These are phyloP conservation scores for Dactylonectria macrodidyma DNA, from an alignment of 2,329 filamentous ascomycete genomes.

Conservation along the genomic window DNA sequence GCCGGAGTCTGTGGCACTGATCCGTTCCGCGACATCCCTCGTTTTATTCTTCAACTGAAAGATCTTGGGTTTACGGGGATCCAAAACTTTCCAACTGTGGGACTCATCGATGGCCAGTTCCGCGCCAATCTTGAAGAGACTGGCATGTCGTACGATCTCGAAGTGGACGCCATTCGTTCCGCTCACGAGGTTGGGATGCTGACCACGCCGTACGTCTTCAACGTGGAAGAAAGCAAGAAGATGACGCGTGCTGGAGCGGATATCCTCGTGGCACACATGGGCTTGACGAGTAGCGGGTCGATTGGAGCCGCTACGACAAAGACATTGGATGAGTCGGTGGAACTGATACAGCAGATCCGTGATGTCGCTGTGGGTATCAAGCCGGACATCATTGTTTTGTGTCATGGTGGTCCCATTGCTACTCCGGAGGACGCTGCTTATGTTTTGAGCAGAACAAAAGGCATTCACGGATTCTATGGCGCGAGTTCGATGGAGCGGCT, in stretches of 20 bases:
- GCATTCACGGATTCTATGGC: background rate
- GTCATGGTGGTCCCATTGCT: background rate
- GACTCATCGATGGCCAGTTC: slow-evolving; percentile 12
- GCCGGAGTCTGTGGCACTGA: background rate
- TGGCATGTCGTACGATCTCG: slow-evolving; percentile 16
- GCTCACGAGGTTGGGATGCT: slow-evolving; percentile 5
- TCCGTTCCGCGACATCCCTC: background rate
- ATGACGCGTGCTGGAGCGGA: background rate
- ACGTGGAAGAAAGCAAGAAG: background rate
- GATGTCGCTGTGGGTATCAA: background rate
- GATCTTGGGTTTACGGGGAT: background rate
- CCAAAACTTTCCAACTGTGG: slow-evolving; percentile 11
- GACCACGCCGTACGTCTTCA: background rate
- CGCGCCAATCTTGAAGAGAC: slow-evolving; percentile 18
- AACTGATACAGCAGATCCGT: background rate
- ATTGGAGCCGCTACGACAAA: background rate
- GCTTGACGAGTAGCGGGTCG: background rate
- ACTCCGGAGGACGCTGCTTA: background rate
- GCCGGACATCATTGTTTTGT: background rate
- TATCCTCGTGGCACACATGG: background rate
- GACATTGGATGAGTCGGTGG: background rate
- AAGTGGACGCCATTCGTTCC: slow-evolving; percentile 8
- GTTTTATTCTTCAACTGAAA: background rate
- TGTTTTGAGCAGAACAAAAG: background rate
- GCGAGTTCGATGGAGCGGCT: background rate